Conservation (phyloP, 2,329 filamentous ascomycete genomes). For the Plectosphaerella cucumerina region DNA sequence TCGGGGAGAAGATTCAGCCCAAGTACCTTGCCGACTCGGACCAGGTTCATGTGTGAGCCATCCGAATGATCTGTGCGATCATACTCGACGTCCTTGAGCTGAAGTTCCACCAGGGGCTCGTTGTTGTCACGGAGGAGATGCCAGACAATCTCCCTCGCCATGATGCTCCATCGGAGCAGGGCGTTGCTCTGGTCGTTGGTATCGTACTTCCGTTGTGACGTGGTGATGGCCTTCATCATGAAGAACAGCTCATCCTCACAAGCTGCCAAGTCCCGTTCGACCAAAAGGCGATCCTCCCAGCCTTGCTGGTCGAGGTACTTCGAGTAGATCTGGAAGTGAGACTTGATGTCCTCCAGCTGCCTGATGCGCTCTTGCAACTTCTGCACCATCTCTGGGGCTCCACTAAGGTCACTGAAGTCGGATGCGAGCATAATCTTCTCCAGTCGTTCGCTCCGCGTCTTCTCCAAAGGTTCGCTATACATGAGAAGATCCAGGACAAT, state of each 20-base stretch:
- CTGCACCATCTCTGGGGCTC: slow-evolving; percentile 88
- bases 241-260: slow-evolving; percentile 99
- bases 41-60: slow-evolving; percentile 88
- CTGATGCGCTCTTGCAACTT: slow-evolving; percentile 88
- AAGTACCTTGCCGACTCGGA: slow-evolving; percentile 82
- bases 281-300: slow-evolving; percentile 83
- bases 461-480: slow-evolving; percentile 94
- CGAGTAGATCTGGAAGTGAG: slow-evolving; percentile 89
- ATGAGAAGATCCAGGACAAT: slow-evolving; percentile 94
- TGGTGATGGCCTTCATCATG: slow-evolving; percentile 99
- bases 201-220: slow-evolving; percentile 84
- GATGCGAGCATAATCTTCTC: slow-evolving; percentile 99
- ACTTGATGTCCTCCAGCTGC: slow-evolving; percentile 93
- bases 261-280: slow-evolving; percentile 82
- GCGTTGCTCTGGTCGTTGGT: slow-evolving; percentile 69
- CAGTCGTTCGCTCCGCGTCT: slow-evolving; percentile 89
- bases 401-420: slow-evolving; percentile 94
- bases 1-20: slow-evolving; percentile 87
- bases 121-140: slow-evolving; percentile 85
- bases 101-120: slow-evolving; percentile 87
- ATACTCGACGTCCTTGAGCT: slow-evolving; percentile 86
- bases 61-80: slow-evolving; percentile 96
- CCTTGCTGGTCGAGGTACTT: slow-evolving; percentile 82
- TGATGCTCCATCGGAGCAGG: slow-evolving; percentile 85
- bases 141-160: slow-evolving; percentile 95